Percentiles rank a stretch among this genome's conserved stretches.
Conservation (phyloP, 2,329 filamentous ascomycete genomes). For the Didymosphaeria variabile region DNA sequence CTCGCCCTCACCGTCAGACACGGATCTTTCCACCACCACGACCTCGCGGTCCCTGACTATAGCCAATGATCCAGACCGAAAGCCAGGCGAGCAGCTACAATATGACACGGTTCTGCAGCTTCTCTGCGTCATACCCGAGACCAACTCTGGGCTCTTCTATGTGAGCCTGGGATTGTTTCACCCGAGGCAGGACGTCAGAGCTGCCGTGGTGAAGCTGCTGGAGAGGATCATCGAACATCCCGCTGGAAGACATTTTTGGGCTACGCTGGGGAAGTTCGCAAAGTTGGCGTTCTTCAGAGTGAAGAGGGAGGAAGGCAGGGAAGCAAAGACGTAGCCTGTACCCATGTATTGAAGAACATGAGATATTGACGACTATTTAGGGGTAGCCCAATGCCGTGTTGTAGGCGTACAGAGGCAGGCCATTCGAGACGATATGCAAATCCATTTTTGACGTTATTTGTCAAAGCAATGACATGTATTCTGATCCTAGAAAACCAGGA, state of each 20-base stretch:
- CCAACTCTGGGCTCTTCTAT: conserved; percentile 89
- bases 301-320: conserved; percentile 64
- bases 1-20: conserved; percentile 28
- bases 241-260: conserved; percentile 94
- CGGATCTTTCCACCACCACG: conserved; percentile 29
- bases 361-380: background rate
- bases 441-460: too few relatives aligned
- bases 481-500: too few relatives aligned
- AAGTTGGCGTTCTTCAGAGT: conserved; percentile 86
- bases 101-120: conserved; percentile 64
- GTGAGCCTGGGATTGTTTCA: conserved; percentile 91
- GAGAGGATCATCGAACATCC: conserved; percentile 86
- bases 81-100: conserved; percentile 37
- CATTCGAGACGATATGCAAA: background rate
- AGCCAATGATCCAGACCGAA: conserved; percentile 35
- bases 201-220: conserved; percentile 79
- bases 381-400: background rate
- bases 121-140: conserved; percentile 82
- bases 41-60: conserved; percentile 33
- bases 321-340: background rate
- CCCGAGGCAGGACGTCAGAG: conserved; percentile 79
- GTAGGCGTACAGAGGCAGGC: background rate
- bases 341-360: background rate
- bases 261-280: conserved; percentile 82
- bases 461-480: too few relatives aligned